Conservation (phyloP, 306 rosid genomes). For the Trichosanthes truncata region DNA sequence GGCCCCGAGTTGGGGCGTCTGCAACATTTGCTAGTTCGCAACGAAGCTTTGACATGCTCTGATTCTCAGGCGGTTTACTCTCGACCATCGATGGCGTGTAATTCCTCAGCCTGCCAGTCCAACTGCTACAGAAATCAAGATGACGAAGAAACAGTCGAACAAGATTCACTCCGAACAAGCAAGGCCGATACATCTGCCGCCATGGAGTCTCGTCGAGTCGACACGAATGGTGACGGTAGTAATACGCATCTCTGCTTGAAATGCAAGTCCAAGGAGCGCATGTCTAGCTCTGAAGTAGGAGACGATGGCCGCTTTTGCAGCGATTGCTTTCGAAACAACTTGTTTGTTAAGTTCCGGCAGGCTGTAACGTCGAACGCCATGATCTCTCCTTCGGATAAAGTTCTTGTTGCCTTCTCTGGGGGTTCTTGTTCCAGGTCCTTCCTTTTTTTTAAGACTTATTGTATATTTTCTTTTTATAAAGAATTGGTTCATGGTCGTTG, state of each 20-base stretch:
- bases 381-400: constrained; percentile 76
- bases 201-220: constrained; percentile 1
- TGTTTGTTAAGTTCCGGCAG: constrained; percentile 73
- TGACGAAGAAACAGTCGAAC: not conserved
- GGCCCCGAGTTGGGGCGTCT: not conserved
- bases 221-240: not conserved
- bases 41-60: not conserved
- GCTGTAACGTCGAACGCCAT: constrained; percentile 76
- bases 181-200: not conserved
- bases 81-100: constrained; percentile 55
- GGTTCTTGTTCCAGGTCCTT: constrained; percentile 82
- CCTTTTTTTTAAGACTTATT: not conserved
- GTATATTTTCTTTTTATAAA: not conserved
- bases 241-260: constrained; percentile 43
- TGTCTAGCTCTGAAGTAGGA: constrained; percentile 40
- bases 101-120: constrained; percentile 56
- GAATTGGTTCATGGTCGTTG: not conserved
- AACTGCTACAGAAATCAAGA: constrained; percentile 56
- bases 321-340: constrained; percentile 63
- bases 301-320: constrained; percentile 60
- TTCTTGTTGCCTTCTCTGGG: constrained; percentile 92
- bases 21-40: not conserved
- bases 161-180: not conserved
- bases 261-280: constrained; percentile 60
- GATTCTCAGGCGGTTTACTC: not conserved